phyloP scores from a whole-genome alignment of 192 early-diverging fungal species.

The Diversispora epigaea region DNA sequence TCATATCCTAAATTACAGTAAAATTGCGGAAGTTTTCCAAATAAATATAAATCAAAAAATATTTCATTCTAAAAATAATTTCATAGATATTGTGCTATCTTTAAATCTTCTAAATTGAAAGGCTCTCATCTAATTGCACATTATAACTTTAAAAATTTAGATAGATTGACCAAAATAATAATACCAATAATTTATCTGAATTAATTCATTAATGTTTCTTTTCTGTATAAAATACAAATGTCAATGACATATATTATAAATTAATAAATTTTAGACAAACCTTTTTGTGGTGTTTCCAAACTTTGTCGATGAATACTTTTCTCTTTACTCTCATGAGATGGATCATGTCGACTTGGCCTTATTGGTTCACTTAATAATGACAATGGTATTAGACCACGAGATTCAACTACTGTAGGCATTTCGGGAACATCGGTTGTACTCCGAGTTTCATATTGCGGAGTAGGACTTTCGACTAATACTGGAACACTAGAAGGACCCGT shows the following conservation, averaged over 20 bases:
- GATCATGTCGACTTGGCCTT: background rate
- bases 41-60: too few relatives aligned
- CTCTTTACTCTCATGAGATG: background rate
- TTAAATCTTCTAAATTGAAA: too few relatives aligned
- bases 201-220: background rate
- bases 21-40: background rate
- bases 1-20: background rate
- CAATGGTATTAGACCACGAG: conserved; percentile 13
- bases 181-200: too few relatives aligned
- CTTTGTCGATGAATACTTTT: background rate
- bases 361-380: background rate
- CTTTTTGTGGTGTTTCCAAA: background rate
- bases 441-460: conserved; percentile 1
- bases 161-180: too few relatives aligned
- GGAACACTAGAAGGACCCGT: background rate
- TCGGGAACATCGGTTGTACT: background rate
- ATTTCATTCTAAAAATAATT: background rate
- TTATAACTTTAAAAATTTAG: too few relatives aligned
- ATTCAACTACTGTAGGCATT: background rate
- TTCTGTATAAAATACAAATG: background rate
- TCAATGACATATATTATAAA: background rate
- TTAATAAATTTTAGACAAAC: conserved; percentile 3
- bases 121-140: too few relatives aligned
- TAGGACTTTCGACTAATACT: background rate
- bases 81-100: too few relatives aligned